These are phyloP conservation scores for Mychonastes homosphaera DNA, from an alignment of 139 green algal genomes.

Conservation along the genomic window DNA sequence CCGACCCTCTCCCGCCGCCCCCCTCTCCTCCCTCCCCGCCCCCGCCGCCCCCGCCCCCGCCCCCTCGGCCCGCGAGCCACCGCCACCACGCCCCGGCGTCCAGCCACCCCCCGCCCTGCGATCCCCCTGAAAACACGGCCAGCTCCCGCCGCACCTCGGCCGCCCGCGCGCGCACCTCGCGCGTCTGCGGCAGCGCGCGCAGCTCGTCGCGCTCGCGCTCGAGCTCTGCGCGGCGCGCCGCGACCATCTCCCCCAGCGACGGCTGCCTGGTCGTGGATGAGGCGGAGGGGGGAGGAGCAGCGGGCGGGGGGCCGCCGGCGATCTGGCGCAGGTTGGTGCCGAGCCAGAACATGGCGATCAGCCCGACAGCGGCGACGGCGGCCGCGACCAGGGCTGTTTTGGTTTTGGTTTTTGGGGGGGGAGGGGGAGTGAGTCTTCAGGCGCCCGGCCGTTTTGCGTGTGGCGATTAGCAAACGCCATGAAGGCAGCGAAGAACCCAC, in stretches of 20 bases:
- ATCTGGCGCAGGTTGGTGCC: conserved; percentile 16
- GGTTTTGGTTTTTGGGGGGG: too few species aligned
- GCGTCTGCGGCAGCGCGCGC: conserved; percentile 8
- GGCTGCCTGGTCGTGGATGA: neutral
- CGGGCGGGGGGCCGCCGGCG: conserved; percentile 1
- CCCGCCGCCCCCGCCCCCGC: too few species aligned
- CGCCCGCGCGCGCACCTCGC: conserved; percentile 2
- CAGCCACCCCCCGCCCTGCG: too few species aligned
- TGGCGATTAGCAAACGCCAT: neutral
- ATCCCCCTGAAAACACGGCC: too few species aligned
- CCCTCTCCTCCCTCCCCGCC: too few species aligned
- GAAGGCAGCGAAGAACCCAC: neutral
- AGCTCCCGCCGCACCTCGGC: conserved; percentile 7
- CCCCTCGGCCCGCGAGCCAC: too few species aligned
- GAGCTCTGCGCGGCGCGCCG: conserved; percentile 10
- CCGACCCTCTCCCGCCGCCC: too few species aligned
- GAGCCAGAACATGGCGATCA: conserved; percentile 15
- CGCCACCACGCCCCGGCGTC: too few species aligned
- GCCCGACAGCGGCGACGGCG: conserved; percentile 12
- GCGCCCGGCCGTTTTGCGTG: too few species aligned
- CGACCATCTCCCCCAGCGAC: conserved; percentile 13
- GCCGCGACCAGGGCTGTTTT: conserved; percentile 11
- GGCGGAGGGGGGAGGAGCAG: neutral
- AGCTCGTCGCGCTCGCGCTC: conserved; percentile 8
- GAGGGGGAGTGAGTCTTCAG: too few species aligned